Percentiles rank a stretch among this genome's conserved stretches.
Conservation (phyloP, 2,329 filamentous ascomycete genomes). For the Botrytis pseudocinerea region DNA sequence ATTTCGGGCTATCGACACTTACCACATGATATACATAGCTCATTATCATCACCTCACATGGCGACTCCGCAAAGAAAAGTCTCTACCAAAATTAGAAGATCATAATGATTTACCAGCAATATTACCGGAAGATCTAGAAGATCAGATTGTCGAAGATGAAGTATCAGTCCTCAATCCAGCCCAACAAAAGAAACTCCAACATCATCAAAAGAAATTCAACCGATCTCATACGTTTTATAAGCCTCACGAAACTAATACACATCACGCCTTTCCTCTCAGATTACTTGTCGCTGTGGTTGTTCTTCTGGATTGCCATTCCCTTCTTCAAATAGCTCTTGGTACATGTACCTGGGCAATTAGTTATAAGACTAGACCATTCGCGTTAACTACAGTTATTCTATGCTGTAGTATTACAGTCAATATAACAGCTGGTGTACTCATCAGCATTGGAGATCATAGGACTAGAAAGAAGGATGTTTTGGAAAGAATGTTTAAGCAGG, state of each 20-base stretch:
- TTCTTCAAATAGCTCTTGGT: slow-evolving; percentile 78
- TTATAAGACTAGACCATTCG: slow-evolving; percentile 67
- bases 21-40: slow-evolving; percentile 71
- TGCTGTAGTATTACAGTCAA: slow-evolving; percentile 77
- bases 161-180: slow-evolving; percentile 62
- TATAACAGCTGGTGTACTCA: slow-evolving; percentile 72
- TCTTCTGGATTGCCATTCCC: slow-evolving; percentile 75
- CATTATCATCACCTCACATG: slow-evolving; percentile 65
- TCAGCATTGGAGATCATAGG: slow-evolving; percentile 71
- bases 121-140: slow-evolving; percentile 29
- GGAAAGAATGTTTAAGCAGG: slow-evolving; percentile 73
- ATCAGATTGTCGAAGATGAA: slow-evolving; percentile 44
- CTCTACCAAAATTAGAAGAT: slow-evolving; percentile 57
- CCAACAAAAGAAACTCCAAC: slow-evolving; percentile 69
- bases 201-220: slow-evolving; percentile 78
- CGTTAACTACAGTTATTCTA: slow-evolving; percentile 78
- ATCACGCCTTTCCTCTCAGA: slow-evolving; percentile 74
- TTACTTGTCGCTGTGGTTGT: slow-evolving; percentile 77
- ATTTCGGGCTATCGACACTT: slow-evolving; percentile 78
- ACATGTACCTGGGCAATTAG: slow-evolving; percentile 77
- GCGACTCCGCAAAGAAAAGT: slow-evolving; percentile 57
- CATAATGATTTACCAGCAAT: slow-evolving; percentile 59
- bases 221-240: slow-evolving; percentile 89
- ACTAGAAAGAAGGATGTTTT: slow-evolving; percentile 86
- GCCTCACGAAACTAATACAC: slow-evolving; percentile 80